Evolutionary conservation across 441 rosid species (phyloP), one percentile per base, ranked within the genome.

Genomic region (Lepidium campestre): DNA sequence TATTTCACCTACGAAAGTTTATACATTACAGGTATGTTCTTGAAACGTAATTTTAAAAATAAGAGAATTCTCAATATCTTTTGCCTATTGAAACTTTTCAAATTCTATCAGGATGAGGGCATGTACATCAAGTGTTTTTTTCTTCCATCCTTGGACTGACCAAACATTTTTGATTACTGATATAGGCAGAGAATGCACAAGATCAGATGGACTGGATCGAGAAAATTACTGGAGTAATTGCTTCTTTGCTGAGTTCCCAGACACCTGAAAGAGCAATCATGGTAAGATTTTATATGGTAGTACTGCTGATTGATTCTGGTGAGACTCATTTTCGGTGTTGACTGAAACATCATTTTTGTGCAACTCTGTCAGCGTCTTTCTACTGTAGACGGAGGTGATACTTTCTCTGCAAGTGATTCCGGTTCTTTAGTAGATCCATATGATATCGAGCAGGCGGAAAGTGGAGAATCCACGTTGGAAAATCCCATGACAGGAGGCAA

Each of bases 171-270:
- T 12, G 8, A n/a, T 75, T 67, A 49, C 50, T 63, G 69, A 75
- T 80, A 82, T 86, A 94, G 99, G 99, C 99, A 72, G 98, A 94
- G 81, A 94, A 88, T 78, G 90, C 95, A 18, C 54, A 73, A 20
- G 98, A 94, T 77, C 99, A 91, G 76, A 88, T 79, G 93, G 99
- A 94, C 75, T 89, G 99, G 99, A 90, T 94, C 11, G 97, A 94
- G 58, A 94, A 91, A 73, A 91, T 94, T 76, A 94, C 85, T 39
- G 99, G 98, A 75, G 99, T 90, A n/a, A 94, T 88, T 73, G 79
- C 99, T 78, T 89, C 94, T 31, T 80, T 94, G 62, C 75, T 94
- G 67, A 91, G 86, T 81, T 88, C 77, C 65, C 99, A 91, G 76
- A 75, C 85, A 62, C 79, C 93, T 75, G 96, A 82, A 74, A 76